Evolutionary conservation across 2,329 filamentous ascomycete genomes (phyloP).

Genomic region (Phaeophleospora eucalypticola): DNA sequence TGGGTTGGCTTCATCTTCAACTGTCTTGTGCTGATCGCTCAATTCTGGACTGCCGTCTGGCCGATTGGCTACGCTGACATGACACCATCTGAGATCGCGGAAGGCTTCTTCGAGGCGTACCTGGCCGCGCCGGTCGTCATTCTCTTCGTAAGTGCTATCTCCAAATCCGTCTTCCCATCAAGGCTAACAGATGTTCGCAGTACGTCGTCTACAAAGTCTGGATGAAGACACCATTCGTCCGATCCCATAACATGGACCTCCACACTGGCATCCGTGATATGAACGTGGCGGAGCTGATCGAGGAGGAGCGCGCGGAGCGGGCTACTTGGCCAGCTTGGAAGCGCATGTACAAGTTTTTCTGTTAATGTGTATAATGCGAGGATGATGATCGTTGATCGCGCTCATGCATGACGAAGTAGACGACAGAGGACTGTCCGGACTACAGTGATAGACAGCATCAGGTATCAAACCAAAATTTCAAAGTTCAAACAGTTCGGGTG

Average conservation of each 20-base stretch:
- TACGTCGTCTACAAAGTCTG: constrained; percentile 67
- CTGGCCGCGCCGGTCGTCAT: constrained; percentile 34
- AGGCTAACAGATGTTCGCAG: background rate
- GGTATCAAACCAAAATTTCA: too few species aligned
- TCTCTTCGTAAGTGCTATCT: constrained; percentile 31
- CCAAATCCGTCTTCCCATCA: constrained; percentile 17
- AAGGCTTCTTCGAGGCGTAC: constrained; percentile 30
- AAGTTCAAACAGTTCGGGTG: too few species aligned
- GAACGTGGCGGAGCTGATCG: constrained; percentile 71
- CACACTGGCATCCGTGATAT: constrained; percentile 81
- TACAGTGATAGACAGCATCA: background rate
- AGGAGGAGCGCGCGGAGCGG: constrained; percentile 73
- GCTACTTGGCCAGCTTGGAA: constrained; percentile 49
- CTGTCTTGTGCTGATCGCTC: constrained; percentile 66
- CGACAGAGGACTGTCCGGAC: background rate
- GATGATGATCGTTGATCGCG: background rate
- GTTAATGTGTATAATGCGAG: constrained; percentile 26
- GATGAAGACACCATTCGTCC: constrained; percentile 56
- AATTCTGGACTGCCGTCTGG: constrained; percentile 74
- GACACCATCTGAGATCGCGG: constrained; percentile 14
- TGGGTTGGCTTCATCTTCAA: constrained; percentile 59
- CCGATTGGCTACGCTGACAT: constrained; percentile 50
- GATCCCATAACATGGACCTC: constrained; percentile 74
- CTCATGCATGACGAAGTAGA: background rate
- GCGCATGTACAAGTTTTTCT: constrained; percentile 47